Evolutionary conservation across 176 grass and related monocot species (phyloP).

Genomic region (Luzula sylvatica): DNA sequence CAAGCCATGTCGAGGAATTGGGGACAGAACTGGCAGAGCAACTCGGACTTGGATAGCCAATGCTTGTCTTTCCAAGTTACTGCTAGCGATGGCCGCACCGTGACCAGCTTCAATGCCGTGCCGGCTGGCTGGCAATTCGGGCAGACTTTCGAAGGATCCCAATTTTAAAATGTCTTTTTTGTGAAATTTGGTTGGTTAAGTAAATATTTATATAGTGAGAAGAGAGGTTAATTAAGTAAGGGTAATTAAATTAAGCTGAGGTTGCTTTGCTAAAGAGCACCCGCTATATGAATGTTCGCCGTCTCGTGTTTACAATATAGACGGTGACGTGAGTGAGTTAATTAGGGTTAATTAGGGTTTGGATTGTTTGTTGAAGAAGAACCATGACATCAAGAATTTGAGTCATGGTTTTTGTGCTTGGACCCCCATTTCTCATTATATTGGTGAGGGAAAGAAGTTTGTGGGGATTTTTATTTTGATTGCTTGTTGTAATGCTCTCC

Average conservation of each 20-base stretch:
- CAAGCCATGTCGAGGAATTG: conserved; percentile 79
- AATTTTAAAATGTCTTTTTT: conserved; percentile 37
- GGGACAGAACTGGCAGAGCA: conserved; percentile 99
- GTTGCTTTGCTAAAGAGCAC: conserved; percentile 59
- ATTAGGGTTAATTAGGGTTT: conserved; percentile 15
- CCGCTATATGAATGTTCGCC: conserved; percentile 47
- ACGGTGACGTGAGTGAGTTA: conserved; percentile 19
- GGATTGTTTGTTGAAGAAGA: background rate
- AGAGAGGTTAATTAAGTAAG: conserved; percentile 26
- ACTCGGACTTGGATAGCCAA: conserved; percentile 61
- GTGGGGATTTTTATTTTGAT: conserved; percentile 19
- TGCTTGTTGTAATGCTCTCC: background rate
- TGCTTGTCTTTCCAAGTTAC: conserved; percentile 68
- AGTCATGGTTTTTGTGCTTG: conserved; percentile 3
- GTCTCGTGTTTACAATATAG: conserved; percentile 34
- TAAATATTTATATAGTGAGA: conserved; percentile 20
- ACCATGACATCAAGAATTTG: background rate
- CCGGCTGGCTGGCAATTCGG: conserved; percentile 70
- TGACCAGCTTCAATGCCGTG: conserved; percentile 44
- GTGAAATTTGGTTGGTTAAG: conserved; percentile 15
- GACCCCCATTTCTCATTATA: conserved; percentile 21
- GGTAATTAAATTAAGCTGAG: conserved; percentile 73
- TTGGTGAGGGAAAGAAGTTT: conserved; percentile 28
- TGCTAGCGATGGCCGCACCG: conserved; percentile 53
- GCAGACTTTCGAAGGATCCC: conserved; percentile 57